These are phyloP conservation scores for Chlamydomonas sphaeroides DNA, from an alignment of 139 green algal genomes.

Conservation along the genomic window DNA sequence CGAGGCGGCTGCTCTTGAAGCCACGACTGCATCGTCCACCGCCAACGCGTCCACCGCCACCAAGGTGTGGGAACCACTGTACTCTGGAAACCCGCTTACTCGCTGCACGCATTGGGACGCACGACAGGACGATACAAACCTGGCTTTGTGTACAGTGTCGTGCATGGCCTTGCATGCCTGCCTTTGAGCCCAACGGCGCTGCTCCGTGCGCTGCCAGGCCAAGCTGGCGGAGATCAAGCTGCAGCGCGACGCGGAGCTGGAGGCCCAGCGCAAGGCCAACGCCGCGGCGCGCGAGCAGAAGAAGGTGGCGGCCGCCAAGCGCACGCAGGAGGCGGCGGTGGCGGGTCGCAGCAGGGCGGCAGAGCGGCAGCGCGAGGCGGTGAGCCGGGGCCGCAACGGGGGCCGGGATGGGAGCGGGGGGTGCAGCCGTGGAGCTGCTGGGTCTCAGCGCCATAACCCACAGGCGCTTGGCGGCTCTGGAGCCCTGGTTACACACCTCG, in stretches of 20 bases:
- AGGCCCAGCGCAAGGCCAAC: conserved; percentile 54
- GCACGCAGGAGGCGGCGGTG: conserved; percentile 15
- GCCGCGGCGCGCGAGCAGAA: conserved; percentile 48
- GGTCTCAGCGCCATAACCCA: too few relatives aligned
- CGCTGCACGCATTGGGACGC: too few relatives aligned
- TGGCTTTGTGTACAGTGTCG: too few relatives aligned
- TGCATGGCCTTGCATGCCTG: neutral
- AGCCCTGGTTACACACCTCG: too few relatives aligned
- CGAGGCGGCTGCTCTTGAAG: too few relatives aligned
- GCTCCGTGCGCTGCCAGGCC: neutral
- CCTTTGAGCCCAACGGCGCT: neutral
- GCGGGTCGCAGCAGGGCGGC: conserved; percentile 16
- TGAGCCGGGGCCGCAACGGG: neutral
- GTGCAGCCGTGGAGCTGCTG: too few relatives aligned
- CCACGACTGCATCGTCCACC: too few relatives aligned
- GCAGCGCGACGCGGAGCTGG: conserved; percentile 58
- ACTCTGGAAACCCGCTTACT: too few relatives aligned
- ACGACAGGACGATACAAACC: too few relatives aligned
- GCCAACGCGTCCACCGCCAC: neutral
- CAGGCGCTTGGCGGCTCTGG: too few relatives aligned
- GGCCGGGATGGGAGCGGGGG: neutral
- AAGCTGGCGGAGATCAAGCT: conserved; percentile 26
- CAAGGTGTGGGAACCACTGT: too few relatives aligned
- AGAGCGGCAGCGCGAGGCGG: conserved; percentile 34
- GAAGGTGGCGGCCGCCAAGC: conserved; percentile 32